Evolutionary conservation across 331 rosid species (phyloP), one percentile per base, ranked within the genome.

Genomic region (Ulmus americana): DNA sequence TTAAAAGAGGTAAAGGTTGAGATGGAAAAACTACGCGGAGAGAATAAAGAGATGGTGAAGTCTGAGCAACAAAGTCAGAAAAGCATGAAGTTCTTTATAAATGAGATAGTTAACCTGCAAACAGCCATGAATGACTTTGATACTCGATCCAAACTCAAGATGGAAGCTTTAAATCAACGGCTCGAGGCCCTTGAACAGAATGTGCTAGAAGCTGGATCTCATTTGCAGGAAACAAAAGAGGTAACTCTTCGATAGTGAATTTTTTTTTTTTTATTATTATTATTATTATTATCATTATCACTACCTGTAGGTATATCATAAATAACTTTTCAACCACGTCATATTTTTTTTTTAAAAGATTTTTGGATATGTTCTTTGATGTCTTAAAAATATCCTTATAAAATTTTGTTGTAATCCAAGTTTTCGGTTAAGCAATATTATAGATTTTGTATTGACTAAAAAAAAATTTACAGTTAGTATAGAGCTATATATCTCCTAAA

Each of bases 1-100:
- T 82, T 92, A 75, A 62, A 82, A 76, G 86, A 80, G 72, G 96
- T 92, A 65, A 81, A 88, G 72, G 77, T 71, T 82, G 96, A 92
- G 86, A 83, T 88, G 87, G 77, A 71, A 59, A 85, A 77, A 67
- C 82, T 89, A 14, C 88, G 69, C 40, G 66, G 65, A 55, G 95
- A 83, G 77, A 89, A 89, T 63, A 86, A 77, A 59, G 82, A 72
- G 68, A 80, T 89, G 87, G 65, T 74, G 72, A 53, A 72, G 69
- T 76, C 74, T 40, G 88, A 85, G 78, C 82, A 74, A 72, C 70
- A 74, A 72, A 82, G 72, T 70, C 79, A 18, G 72, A 73, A 85
- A 74, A 87, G 77, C 75, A 62, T 89, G 61, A 65, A 77, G 73
- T 54, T 61, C 75, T 67, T 90, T 16, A 65, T 62, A 52, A 64